Percentiles rank a stretch among this genome's conserved stretches.
These are phyloP conservation scores for Antrodiella citrinella DNA, from an alignment of 768 basidiomycete species.

Conservation along the genomic window DNA sequence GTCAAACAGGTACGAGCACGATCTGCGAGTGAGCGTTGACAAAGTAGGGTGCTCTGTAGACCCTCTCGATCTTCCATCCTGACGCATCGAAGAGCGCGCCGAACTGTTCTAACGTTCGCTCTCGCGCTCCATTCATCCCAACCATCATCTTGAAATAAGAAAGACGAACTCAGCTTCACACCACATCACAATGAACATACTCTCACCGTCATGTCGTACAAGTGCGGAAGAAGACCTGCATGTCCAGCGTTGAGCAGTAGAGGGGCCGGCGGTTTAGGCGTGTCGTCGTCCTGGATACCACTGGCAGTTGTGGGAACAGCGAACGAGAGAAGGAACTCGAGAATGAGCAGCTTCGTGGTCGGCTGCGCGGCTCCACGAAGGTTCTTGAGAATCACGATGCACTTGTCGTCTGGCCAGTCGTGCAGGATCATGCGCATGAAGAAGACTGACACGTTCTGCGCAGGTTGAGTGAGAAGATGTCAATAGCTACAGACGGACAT, in stretches of 20 bases:
- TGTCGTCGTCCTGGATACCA: neutral
- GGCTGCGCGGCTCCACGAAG: constrained; percentile 29
- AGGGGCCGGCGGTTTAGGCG: neutral
- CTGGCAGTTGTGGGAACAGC: constrained; percentile 2
- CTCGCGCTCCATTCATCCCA: constrained; percentile 19
- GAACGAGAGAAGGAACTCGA: constrained; percentile 32
- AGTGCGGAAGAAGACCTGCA: neutral
- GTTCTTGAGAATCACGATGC: constrained; percentile 26
- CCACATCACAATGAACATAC: too few relatives aligned
- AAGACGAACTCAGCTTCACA: too few relatives aligned
- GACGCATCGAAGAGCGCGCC: constrained; percentile 14
- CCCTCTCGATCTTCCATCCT: constrained; percentile 26
- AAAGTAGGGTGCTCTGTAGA: neutral
- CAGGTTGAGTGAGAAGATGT: constrained; percentile 32
- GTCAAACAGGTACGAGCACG: neutral
- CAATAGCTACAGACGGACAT: constrained; percentile 22
- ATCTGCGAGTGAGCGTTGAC: neutral
- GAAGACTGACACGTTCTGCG: constrained; percentile 28
- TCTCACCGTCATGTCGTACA: neutral
- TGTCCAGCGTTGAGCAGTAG: neutral
- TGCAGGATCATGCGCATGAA: constrained; percentile 30
- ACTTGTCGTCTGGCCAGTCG: constrained; percentile 30
- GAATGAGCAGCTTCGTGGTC: constrained; percentile 30
- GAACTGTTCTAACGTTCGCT: constrained; percentile 23
- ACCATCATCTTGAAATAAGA: constrained; percentile 23